phyloP scores from a whole-genome alignment of 2,329 filamentous ascomycete species.

The Microdochium trichocladiopsis region DNA sequence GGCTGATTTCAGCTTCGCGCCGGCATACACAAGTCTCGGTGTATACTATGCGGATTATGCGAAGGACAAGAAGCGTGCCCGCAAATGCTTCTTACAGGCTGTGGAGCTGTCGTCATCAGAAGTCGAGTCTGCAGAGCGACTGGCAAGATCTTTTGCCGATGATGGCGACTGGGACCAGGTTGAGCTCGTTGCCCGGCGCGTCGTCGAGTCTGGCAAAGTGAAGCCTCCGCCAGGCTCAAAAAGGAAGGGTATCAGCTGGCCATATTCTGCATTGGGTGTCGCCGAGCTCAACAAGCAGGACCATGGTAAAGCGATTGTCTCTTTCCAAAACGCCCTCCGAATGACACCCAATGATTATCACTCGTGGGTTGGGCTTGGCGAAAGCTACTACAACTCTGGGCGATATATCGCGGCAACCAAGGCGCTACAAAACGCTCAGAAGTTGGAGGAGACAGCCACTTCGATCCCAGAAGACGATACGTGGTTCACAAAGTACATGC shows the following conservation, averaged over 20 bases:
- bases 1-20: conserved; percentile 79
- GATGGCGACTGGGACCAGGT: conserved; percentile 95
- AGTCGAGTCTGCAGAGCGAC: conserved; percentile 76
- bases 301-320: conserved; percentile 80
- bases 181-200: conserved; percentile 81
- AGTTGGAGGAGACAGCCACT: conserved; percentile 56
- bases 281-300: conserved; percentile 93
- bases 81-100: conserved; percentile 93
- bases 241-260: conserved; percentile 90
- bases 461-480: conserved; percentile 56
- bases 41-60: conserved; percentile 88
- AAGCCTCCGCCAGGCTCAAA: conserved; percentile 88
- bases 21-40: conserved; percentile 85
- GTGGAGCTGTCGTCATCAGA: conserved; percentile 88
- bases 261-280: conserved; percentile 85
- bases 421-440: conserved; percentile 79
- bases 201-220: conserved; percentile 91
- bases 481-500: conserved; percentile 97
- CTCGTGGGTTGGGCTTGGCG: conserved; percentile 93
- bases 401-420: conserved; percentile 91
- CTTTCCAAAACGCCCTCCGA: conserved; percentile 82
- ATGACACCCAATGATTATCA: conserved; percentile 85
- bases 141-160: conserved; percentile 81
- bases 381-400: conserved; percentile 92
- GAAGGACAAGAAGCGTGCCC: conserved; percentile 76